Base-by-base conservation (phyloP, 805 yeast genomes). In the Candida andamanensis region DNA sequence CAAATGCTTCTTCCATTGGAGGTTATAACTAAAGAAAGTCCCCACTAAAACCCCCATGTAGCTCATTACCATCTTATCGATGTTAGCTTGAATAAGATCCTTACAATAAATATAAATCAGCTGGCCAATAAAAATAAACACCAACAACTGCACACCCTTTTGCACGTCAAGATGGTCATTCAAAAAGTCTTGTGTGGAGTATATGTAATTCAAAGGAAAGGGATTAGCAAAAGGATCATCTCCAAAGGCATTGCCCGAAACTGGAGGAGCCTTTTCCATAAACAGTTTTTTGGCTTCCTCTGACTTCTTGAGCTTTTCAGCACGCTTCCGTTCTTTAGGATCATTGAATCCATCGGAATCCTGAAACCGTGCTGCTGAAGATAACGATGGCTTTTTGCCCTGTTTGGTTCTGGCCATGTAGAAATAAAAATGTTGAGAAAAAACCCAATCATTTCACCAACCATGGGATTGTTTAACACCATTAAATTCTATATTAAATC, bases 401-500 rank as follows among this genome's bases (percentile, higher is more conserved):
- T 5, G 20, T 21, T 33, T 31, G 20, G 8, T 35, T 19, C 38
- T 29, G 14, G 40, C 26, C 43, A 39, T 39, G 19, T 26, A 10
- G 24, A 17, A 10, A 27, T 17, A 9, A 24, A 12, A n/a, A 12
- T 9, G 26, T 8, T 24, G 26, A 12, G 12, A 24, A 24, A 11
- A n/a, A n/a, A 9, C 11, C 10, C 22, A 20, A 20, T 20, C 11
- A 11, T 26, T 4, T 5, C 15, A 14, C 4, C 18, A 6, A 15
- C n/a, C 4, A 12, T 14, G 5, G 28, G 17, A 15, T 9, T 33
- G 18, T 33, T 33, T 24, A 22, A 34, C 14, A 25, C 26, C 6
- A 13, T 32, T 2, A 40, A 40, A 17, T 83, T 76, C 52, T 73
- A 71, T 53, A 44, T 63, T 32, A 81, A 78, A 53, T 70, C 80